A percentile compares a stretch with the other conserved stretches of the same genome.
Evolutionary conservation across 2,329 filamentous ascomycete species (phyloP).

Genomic region (Teratosphaeria epicoccoides): DNA sequence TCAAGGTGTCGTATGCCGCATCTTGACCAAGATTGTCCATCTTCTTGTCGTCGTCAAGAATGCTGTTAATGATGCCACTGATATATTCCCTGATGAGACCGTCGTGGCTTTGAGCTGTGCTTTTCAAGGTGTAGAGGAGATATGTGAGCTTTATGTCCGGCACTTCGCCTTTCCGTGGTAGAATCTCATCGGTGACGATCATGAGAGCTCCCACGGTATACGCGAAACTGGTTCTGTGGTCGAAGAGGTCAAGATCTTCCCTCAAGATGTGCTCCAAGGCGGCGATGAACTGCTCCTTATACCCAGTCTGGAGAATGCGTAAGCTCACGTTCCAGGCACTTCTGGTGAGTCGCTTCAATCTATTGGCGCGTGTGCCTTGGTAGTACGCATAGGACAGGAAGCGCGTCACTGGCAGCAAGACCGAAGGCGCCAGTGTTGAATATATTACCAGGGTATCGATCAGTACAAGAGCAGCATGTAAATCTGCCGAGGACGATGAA

Average conservation of each 20-base stretch:
- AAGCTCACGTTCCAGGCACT: conserved; percentile 17
- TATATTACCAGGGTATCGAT: conserved; percentile 23
- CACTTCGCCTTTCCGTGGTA: neutral
- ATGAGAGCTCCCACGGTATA: conserved; percentile 21
- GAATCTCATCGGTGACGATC: conserved; percentile 17
- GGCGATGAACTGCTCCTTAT: conserved; percentile 17
- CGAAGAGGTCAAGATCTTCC: conserved; percentile 7
- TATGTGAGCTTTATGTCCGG: conserved; percentile 3
- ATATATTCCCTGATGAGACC: conserved; percentile 9
- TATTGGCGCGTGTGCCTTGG: conserved; percentile 20
- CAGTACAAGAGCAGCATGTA: conserved; percentile 19
- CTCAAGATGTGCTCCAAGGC: conserved; percentile 17
- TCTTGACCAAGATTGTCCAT: conserved; percentile 4
- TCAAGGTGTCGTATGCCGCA: conserved; percentile 3
- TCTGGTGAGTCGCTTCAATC: conserved; percentile 18
- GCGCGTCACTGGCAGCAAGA: conserved; percentile 12
- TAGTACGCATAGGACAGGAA: conserved; percentile 24
- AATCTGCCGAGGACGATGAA: conserved; percentile 20
- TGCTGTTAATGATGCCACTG: conserved; percentile 22
- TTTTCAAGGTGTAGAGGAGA: conserved; percentile 7
- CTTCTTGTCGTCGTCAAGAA: conserved; percentile 36
- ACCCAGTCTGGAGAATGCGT: conserved; percentile 22
- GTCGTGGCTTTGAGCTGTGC: conserved; percentile 4
- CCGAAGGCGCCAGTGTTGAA: conserved; percentile 14
- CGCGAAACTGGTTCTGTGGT: conserved; percentile 15